Base-by-base conservation (phyloP, 78 protist genomes). In the Dictyostelium capitatum region DNA sequence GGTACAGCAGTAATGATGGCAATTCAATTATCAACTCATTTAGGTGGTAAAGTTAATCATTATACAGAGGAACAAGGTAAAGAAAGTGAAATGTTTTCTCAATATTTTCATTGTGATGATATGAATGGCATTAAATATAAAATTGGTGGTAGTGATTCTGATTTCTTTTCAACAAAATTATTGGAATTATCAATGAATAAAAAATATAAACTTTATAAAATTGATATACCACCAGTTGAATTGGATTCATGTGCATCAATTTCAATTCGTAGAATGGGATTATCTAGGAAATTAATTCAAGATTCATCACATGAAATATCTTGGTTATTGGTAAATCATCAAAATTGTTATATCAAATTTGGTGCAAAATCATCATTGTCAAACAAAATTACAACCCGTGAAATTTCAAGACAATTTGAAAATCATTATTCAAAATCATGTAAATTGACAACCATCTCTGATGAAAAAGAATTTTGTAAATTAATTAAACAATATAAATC, bases 1-100 rank as follows among this genome's bases (percentile, higher is more conserved):
- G 82, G 92, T 15, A 50, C 83, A 0, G 64, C 80, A 7, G 83
- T 67, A 4, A 85, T 85, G 92, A 51, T 85, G 92, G 92, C 92
- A 8, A 19, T 85, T 73, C 92, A 85, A 48, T 75, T 85, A 65
- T 70, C 64, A 5, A 85, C 91, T 50, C 92, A 85, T 75, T 20
- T 85, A 6, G 62, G 64, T 43, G 92, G 92, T 25, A 85, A 85
- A 62, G 82, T 65, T 3, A 56, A 73, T 11, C 82, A 62, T 9
- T 85, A 57, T 41, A 14, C 28, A 4, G 92, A 85, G 32, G 79
- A 85, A 2, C 92, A 85, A 47, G 78, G 79, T 28, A 75, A 85
- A 23, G 92, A 85, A n/a, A 57, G 67, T 12, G 25, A 54, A 47
- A 7, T 62, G 50, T 85, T 85, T 32, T n/a, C 53, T 6, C 65